These are phyloP conservation scores for Botrytis hyacinthi DNA, from an alignment of 2,329 filamentous ascomycete genomes.

Conservation along the genomic window DNA sequence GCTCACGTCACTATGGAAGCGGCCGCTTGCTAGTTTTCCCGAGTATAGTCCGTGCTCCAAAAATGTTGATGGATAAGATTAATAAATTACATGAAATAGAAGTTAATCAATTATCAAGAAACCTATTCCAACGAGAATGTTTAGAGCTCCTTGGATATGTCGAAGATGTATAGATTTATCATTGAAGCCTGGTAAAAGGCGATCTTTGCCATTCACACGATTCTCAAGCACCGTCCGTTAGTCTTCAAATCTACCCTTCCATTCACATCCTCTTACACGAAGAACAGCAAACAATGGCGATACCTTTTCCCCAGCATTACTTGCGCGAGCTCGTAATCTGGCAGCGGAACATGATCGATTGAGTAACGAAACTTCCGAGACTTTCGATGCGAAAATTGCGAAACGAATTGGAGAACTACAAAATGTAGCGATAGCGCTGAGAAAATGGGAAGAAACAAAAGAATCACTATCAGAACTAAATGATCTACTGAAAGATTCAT, in stretches of 20 bases:
- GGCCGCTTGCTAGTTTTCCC: background rate
- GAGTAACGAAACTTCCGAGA: constrained; percentile 48
- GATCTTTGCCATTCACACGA: constrained; percentile 36
- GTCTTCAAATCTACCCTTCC: constrained; percentile 24
- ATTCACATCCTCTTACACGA: constrained; percentile 24
- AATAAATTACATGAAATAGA: background rate
- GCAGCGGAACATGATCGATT: constrained; percentile 57
- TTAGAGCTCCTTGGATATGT: constrained; percentile 51
- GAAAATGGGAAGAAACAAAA: constrained; percentile 56
- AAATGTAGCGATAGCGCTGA: constrained; percentile 55
- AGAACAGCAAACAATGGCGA: constrained; percentile 34
- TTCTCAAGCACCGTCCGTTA: constrained; percentile 47
- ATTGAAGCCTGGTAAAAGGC: constrained; percentile 31
- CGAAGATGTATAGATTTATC: constrained; percentile 47
- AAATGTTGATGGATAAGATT: constrained; percentile 16
- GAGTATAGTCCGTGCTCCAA: background rate
- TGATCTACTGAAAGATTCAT: constrained; percentile 46
- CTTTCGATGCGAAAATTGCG: constrained; percentile 57
- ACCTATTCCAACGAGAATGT: constrained; percentile 33
- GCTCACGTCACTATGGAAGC: background rate
- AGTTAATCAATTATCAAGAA: constrained; percentile 19
- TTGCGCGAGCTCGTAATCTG: constrained; percentile 58
- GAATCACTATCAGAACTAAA: constrained; percentile 54
- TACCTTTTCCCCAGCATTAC: constrained; percentile 50
- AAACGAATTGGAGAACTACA: constrained; percentile 62